Percentiles rank a stretch among this genome's conserved stretches.
These are phyloP conservation scores for Boletus subcaerulescens DNA, from an alignment of 768 basidiomycete genomes.

Conservation along the genomic window DNA sequence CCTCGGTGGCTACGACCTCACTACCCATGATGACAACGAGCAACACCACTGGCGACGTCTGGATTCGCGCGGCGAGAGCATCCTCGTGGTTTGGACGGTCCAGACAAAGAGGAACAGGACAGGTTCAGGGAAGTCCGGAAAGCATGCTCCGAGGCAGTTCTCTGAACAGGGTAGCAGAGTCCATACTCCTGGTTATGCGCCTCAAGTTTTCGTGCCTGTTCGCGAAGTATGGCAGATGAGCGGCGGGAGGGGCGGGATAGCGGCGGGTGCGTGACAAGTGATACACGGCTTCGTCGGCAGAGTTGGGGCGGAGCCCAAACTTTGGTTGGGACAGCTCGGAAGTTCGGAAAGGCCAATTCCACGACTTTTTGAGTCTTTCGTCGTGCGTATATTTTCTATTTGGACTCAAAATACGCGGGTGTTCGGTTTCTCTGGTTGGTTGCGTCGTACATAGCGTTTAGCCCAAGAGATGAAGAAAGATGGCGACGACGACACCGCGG, in stretches of 20 bases:
- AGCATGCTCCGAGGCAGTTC: constrained; percentile 28
- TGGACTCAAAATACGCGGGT: constrained; percentile 70
- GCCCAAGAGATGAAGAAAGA: constrained; percentile 39
- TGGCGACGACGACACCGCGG: constrained; percentile 64
- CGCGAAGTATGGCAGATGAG: no score
- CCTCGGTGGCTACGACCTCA: constrained; percentile 21
- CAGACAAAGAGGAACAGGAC: constrained; percentile 23
- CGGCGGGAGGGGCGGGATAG: no score
- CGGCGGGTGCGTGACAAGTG: no score
- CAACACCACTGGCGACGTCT: constrained; percentile 31
- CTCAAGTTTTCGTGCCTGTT: no score
- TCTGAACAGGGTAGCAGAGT: constrained; percentile 40
- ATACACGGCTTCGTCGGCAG: no score
- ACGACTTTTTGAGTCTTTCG: no score
- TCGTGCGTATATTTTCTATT: constrained; percentile 63
- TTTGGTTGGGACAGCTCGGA: no score
- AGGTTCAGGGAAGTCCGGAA: constrained; percentile 34
- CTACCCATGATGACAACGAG: constrained; percentile 18
- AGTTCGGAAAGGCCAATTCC: no score
- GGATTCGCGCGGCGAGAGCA: constrained; percentile 32
- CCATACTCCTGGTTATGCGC: no score
- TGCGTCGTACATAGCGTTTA: constrained; percentile 13
- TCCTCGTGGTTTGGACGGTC: constrained; percentile 27
- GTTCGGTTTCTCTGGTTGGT: not conserved
- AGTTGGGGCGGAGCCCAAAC: no score